Base-by-base conservation (phyloP, 352 stramenopile species). In the Halophytophthora polymorphica region DNA sequence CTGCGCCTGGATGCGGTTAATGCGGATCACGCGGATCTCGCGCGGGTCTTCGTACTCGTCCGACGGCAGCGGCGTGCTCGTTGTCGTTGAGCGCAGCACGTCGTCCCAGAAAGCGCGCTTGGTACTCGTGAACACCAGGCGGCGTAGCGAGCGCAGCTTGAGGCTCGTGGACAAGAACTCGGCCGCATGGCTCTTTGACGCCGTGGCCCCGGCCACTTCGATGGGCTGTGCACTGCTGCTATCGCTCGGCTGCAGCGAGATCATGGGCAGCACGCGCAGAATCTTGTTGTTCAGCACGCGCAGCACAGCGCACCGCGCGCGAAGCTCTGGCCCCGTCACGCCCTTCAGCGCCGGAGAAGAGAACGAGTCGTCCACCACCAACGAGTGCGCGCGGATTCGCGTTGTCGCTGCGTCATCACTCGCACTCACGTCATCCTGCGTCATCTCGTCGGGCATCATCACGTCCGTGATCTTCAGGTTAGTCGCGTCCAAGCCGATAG, bases 41-140 rank as follows among this genome's bases (percentile, higher is more conserved):
- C 96, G 88, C 14, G 97, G 97, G 23, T 98, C 80, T 69, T 99
- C 96, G 66, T 99, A 99, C 59, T 99, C 97, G 58, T 99, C 97
- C 36, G 97, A 96, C 40, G 96, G 97, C 6, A 98, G 74, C 18
- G 96, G 87, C 12, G 97, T 99, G 40, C 90, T 96, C 3, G 95
- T 98, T 22, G 96, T 98, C 14, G 97, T 99, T 33, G 88, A 79
- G 36, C 93, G 81, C 31, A 99, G 70, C 6, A 99, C 83, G 35
- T 82, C 83, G 44, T 98, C 83, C 73, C 97, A 97, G 53, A 98
- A 96, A n/a, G 75, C 73, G 21, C 75, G 74, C 54, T 99, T 99
- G 4, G 92, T 96, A 49, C 79, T 95, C 1, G 85, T 96, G 47
- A 96, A 96, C 19, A 95, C 57, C 18, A 96, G 57, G 6, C 81